Base-by-base conservation (phyloP, 2,329 filamentous ascomycete species). In the Scytalidium sp. region DNA sequence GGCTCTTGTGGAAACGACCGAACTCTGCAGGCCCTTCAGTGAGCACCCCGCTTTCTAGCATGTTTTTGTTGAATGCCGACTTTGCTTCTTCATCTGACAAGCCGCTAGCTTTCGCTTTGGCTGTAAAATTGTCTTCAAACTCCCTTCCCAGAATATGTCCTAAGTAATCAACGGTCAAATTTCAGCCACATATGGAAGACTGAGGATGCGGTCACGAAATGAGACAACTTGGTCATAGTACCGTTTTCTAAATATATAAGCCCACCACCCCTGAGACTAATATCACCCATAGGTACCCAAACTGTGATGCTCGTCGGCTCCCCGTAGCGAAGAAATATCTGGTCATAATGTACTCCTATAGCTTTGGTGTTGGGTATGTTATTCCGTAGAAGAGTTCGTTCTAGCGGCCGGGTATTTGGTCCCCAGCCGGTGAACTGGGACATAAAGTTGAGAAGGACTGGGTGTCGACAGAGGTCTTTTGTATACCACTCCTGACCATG, bases 241-340 rank as follows among this genome's bases (percentile, higher is more conserved):
- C 72, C 70, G 41, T 75, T 66, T 54, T 84, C 80, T 2, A 84
- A 66, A 51, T 84, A 84, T 1, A 84, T 81, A 47, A 84, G 59
- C 0, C 81, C 80, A 4, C 81, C 80, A 0, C 81, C 80, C 42
- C 76, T 72, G 4, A 82, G 47, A 19, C 70, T 68, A 3, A 82
- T 60, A 58, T 78, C 73, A 0, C 76, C 75, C 47, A 79, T 74
- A 0, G 75, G 75, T 1, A 78, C 70, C 76, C 76, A 79, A 2
- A 74, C 75, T 7, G 75, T 79, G 5, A 78, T 61, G 45, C 67
- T 69, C 1, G 74, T 76, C 3, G 70, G 68, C 46, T 75, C 73
- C 0, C 75, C 76, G 57, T 76, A 57, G 8, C 75, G 58, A 29
- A 79, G 54, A 55, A 78, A 79, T 21, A 79, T 78, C 60, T 79